Conservation (phyloP, 2,329 filamentous ascomycete genomes). For the Alternaria arborescens region DNA sequence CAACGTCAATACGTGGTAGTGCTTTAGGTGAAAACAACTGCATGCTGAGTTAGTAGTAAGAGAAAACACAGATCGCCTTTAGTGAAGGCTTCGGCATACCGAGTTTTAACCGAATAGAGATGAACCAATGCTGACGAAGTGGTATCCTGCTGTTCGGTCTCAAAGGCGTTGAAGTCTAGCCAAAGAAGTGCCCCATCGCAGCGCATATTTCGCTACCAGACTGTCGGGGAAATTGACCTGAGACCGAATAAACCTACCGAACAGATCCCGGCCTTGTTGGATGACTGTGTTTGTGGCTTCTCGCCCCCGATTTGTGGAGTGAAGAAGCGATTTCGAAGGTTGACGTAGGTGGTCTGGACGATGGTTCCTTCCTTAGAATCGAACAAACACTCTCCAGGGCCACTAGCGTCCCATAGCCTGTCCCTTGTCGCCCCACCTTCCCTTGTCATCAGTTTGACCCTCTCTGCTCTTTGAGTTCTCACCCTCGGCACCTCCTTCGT, state of each 20-base stretch:
- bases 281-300: constrained; percentile 15
- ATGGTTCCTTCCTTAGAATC: constrained; percentile 4
- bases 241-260: constrained; percentile 28
- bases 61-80: not conserved
- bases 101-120: constrained; percentile 4
- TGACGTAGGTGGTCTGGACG: constrained; percentile 16
- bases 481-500: not conserved
- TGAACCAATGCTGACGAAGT: constrained; percentile 4
- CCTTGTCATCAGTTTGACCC: not conserved
- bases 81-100: constrained; percentile 7
- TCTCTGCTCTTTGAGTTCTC: not conserved
- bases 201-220: constrained; percentile 44
- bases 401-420: constrained; percentile 8
- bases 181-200: constrained; percentile 33
- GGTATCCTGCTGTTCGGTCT: constrained; percentile 16
- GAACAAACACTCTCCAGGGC: not conserved
- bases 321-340: constrained; percentile 3
- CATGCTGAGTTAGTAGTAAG: not conserved
- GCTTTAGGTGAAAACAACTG: not conserved
- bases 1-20: constrained; percentile 19
- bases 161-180: constrained; percentile 24
- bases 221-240: constrained; percentile 40
- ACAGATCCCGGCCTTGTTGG: constrained; percentile 16
- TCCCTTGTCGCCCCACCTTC: constrained; percentile 6
- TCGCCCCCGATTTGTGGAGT: constrained; percentile 8